Evolutionary conservation across 1,139 yeast species (phyloP).

Genomic region (Meyerozyma carpophila): DNA sequence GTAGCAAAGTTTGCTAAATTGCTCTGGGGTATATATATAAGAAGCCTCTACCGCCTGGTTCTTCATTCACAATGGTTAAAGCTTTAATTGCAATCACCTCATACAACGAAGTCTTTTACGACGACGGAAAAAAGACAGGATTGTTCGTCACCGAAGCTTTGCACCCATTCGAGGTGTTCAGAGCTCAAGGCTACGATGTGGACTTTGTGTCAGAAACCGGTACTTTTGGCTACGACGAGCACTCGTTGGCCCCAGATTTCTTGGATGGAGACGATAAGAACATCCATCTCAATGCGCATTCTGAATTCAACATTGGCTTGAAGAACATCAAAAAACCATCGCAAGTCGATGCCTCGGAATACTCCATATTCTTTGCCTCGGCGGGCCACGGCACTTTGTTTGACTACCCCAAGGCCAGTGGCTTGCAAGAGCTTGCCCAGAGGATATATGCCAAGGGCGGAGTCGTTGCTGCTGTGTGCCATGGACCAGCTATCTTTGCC

Average conservation of each 20-base stretch:
- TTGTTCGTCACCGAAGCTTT: slow-evolving; percentile 50
- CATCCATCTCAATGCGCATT: slow-evolving; percentile 28
- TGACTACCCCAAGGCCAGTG: slow-evolving; percentile 50
- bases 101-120: slow-evolving; percentile 45
- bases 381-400: slow-evolving; percentile 63
- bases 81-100: slow-evolving; percentile 51
- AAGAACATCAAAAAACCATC: slow-evolving; percentile 35
- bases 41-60: background rate
- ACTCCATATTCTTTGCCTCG: slow-evolving; percentile 50
- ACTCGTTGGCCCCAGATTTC: slow-evolving; percentile 37
- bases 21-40: background rate
- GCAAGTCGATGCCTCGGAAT: slow-evolving; percentile 44
- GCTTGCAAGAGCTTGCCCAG: slow-evolving; percentile 40
- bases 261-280: slow-evolving; percentile 40
- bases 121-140: slow-evolving; percentile 54
- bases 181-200: slow-evolving; percentile 44
- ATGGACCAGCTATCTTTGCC: slow-evolving; percentile 55
- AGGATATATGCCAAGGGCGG: slow-evolving; percentile 47
- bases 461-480: slow-evolving; percentile 60
- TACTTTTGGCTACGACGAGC: slow-evolving; percentile 47
- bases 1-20: background rate
- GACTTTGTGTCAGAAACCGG: slow-evolving; percentile 57
- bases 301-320: slow-evolving; percentile 32
- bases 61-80: slow-evolving; percentile 19
- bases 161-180: slow-evolving; percentile 50